Conservation (phyloP, 805 yeast genomes). For the Ogataea zsoltii region DNA sequence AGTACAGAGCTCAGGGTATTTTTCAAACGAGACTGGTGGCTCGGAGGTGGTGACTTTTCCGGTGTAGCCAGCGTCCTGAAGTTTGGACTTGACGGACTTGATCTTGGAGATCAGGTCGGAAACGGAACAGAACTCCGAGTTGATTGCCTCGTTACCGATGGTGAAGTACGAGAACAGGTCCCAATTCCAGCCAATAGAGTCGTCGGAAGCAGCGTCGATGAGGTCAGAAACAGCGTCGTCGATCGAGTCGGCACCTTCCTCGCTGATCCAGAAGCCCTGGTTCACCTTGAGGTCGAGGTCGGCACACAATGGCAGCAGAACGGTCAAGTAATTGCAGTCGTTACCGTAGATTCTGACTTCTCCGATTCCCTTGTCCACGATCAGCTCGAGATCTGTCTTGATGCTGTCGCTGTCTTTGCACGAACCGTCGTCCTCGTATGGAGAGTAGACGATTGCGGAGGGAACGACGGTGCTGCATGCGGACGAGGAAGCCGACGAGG, state of each 20-base stretch:
- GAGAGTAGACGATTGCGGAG: constrained; percentile 69
- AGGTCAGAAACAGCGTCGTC: constrained; percentile 53
- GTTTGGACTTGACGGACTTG: constrained; percentile 55
- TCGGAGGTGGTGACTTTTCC: constrained; percentile 85
- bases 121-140: constrained; percentile 59
- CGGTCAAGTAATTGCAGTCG: constrained; percentile 72
- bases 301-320: constrained; percentile 62
- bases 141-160: constrained; percentile 87
- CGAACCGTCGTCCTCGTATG: constrained; percentile 65
- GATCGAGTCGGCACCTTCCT: constrained; percentile 67
- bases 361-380: constrained; percentile 60
- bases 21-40: constrained; percentile 75
- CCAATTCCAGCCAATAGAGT: constrained; percentile 57
- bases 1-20: constrained; percentile 68
- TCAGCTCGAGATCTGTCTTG: constrained; percentile 54
- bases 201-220: constrained; percentile 12
- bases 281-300: constrained; percentile 67
- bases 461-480: constrained; percentile 43
- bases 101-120: constrained; percentile 66
- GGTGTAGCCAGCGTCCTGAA: constrained; percentile 68
- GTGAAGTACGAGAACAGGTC: constrained; percentile 73
- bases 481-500: constrained; percentile 26
- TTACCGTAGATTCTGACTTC: constrained; percentile 81
- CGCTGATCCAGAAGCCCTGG: constrained; percentile 84
- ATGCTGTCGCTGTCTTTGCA: constrained; percentile 67